A percentile compares a stretch with the other conserved stretches of the same genome.
Conservation (phyloP, 345 rosid genomes). For the Eucalyptus camaldulensis region DNA sequence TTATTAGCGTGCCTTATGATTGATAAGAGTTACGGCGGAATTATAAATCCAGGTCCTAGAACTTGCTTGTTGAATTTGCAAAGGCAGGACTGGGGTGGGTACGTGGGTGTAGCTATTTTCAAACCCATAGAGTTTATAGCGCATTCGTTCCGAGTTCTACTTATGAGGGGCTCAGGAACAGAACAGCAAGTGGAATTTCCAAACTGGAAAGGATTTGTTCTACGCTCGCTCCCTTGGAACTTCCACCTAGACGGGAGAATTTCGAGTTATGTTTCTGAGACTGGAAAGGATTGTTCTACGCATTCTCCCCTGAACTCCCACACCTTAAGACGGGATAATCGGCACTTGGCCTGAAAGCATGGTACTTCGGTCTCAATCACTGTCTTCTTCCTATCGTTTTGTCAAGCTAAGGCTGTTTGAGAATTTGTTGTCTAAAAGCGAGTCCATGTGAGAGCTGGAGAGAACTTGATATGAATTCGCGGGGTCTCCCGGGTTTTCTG, state of each 20-base stretch:
- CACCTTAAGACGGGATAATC: not conserved
- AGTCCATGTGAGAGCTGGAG: not conserved
- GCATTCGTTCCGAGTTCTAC: not conserved
- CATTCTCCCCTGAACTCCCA: too few relatives aligned
- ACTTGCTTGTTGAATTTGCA: not conserved
- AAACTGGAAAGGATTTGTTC: not conserved
- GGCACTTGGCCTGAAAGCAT: not conserved
- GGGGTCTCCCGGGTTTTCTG: not conserved
- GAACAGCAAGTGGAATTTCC: not conserved
- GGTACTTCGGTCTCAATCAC: not conserved
- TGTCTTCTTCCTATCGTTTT: not conserved
- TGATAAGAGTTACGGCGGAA: not conserved
- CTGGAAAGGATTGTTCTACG: not conserved
- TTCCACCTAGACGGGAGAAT: not conserved
- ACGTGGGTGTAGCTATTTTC: not conserved
- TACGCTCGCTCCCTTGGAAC: not conserved
- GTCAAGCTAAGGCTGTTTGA: not conserved
- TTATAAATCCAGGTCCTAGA: not conserved
- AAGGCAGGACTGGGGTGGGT: not conserved
- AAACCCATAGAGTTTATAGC: not conserved
- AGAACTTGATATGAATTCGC: not conserved
- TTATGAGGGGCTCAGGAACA: not conserved
- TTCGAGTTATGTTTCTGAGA: too few relatives aligned
- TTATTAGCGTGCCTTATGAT: not conserved
- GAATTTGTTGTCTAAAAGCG: not conserved